Evolutionary conservation across 1,284 basidiomycete species (phyloP), one percentile per base, ranked within the genome.

Genomic region (Schizophyllum amplum): DNA sequence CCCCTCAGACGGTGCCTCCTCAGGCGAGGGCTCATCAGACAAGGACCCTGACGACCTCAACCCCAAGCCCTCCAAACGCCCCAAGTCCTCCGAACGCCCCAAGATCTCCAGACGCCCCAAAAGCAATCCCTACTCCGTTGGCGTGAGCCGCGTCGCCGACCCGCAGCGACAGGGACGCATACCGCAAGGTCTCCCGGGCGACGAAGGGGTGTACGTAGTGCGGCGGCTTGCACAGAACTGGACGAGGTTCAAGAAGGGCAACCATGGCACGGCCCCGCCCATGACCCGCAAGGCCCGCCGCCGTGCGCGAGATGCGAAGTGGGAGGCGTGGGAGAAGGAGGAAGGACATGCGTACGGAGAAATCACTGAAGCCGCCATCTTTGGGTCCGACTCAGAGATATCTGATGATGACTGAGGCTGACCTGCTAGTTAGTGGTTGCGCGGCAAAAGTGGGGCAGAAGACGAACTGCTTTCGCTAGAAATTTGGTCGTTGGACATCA

Each of bases 221-320:
- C 74, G 78, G 33, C 74, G 74, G 57, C 66, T 92, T 53, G 78
- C 87, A 66, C 71, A 70, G 56, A 92, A 92, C 60, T 92, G 87
- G 86, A 67, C 70, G 21, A 62, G 66, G 50, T 91, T 91, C 65
- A 72, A 69, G 59, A 61, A 66, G 27, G 81, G 80, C 21, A 50
- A 50, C 48, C 48, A 50, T 21, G 24, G 21, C 4, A 20, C 22
- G 3, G 9, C 20, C 15, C 48, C 48, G 33, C 33, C 33, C 13
- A 17, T 42, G 33, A 13, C 33, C 13, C 3, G 33, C 13, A 42
- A 42, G 33, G 13, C 11, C 13, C 2, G 33, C 13, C 33, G 33
- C 13, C 11, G 11, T 9, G 33, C 33, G 33, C 33, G 33, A 17
- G 13, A 42, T 42, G 33, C 33, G 33, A 9, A 17, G 33, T 42